A percentile compares a stretch with the other conserved stretches of the same genome.
Evolutionary conservation across 768 basidiomycete species (phyloP).

Genomic region (Boletus rex-veris): DNA sequence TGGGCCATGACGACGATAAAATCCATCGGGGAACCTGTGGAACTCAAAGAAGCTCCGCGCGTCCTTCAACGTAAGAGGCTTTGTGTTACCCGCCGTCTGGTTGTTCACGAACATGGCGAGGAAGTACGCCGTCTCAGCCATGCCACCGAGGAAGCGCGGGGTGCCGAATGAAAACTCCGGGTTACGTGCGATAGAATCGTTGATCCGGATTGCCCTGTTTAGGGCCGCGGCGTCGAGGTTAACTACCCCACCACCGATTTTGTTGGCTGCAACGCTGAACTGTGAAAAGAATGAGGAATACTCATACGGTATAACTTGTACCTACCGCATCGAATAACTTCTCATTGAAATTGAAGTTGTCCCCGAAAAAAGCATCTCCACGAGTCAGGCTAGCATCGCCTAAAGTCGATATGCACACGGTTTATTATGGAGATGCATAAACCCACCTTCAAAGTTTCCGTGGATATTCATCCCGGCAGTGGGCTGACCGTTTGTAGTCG

Average conservation of each 20-base stretch:
- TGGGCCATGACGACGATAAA: slow-evolving; percentile 12
- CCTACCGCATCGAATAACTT: slow-evolving; percentile 16
- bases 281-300: not conserved
- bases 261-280: slow-evolving; percentile 11
- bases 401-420: not conserved
- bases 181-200: slow-evolving; percentile 22
- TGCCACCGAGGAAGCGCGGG: slow-evolving; percentile 11
- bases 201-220: slow-evolving; percentile 17
- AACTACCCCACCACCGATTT: slow-evolving; percentile 12
- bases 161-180: slow-evolving; percentile 16
- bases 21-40: slow-evolving; percentile 16
- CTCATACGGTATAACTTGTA: not conserved
- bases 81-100: slow-evolving; percentile 10
- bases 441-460: slow-evolving; percentile 18
- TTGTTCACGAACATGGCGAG: slow-evolving; percentile 23
- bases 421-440: not conserved
- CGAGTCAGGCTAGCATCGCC: slow-evolving; percentile 23
- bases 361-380: slow-evolving; percentile 18
- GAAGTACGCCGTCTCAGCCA: slow-evolving; percentile 15
- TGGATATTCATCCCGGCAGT: slow-evolving; percentile 18
- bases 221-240: slow-evolving; percentile 17
- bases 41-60: slow-evolving; percentile 15
- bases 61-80: slow-evolving; percentile 1
- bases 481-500: slow-evolving; percentile 2
- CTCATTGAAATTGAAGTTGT: slow-evolving; percentile 23